phyloP scores from a whole-genome alignment of 176 grass and related monocot species.

The Triticum monococcum region DNA sequence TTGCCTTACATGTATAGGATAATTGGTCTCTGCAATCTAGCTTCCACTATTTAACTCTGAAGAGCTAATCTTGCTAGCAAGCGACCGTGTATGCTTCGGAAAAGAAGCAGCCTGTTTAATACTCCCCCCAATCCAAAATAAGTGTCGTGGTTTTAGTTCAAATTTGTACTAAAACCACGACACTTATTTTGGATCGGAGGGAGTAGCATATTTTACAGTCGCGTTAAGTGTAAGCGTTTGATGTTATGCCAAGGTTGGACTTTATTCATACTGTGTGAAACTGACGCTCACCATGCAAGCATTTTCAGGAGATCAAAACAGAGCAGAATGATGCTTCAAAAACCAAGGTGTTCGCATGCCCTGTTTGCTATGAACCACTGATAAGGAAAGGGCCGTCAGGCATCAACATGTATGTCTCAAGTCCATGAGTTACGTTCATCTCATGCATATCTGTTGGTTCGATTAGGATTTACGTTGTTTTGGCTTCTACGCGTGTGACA shows the following conservation, averaged over 20 bases:
- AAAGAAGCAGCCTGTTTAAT: not conserved
- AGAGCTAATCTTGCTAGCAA: not conserved
- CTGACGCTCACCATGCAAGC: not conserved
- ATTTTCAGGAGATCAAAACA: slow-evolving; percentile 47
- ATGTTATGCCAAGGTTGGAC: not conserved
- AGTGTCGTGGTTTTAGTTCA: no score
- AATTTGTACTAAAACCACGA: no score
- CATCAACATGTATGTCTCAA: slow-evolving; percentile 51
- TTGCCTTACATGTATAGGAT: not conserved
- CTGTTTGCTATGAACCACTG: slow-evolving; percentile 78
- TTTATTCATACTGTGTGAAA: no score
- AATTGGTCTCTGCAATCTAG: no score
- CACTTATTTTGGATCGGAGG: no score
- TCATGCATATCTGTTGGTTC: not conserved
- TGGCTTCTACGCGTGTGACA: slow-evolving; percentile 19
- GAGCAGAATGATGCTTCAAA: slow-evolving; percentile 31
- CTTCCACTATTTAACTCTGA: no score
- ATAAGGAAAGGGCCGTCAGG: slow-evolving; percentile 71
- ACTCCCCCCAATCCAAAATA: no score
- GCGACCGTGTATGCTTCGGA: not conserved
- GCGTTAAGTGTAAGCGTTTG: not conserved
- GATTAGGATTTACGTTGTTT: not conserved
- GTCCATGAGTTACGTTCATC: not conserved
- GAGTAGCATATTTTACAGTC: not conserved
- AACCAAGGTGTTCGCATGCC: slow-evolving; percentile 60